Evolutionary conservation across 2,329 filamentous ascomycete genomes (phyloP), one percentile per base, ranked within the genome.

Genomic region (Ophiostoma triangulosporum): DNA sequence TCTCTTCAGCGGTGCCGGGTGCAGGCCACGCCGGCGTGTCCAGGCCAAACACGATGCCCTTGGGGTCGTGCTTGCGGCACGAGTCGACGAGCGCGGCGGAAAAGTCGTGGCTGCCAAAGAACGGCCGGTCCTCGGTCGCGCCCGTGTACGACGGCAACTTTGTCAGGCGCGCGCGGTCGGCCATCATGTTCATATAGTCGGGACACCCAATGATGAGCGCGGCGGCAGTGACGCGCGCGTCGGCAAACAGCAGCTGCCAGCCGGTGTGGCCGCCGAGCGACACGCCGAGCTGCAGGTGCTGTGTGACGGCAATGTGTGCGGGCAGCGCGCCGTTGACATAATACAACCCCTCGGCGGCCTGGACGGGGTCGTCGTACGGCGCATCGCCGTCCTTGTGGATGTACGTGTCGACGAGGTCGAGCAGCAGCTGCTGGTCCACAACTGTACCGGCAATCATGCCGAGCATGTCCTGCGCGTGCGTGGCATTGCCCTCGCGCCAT

Each of bases 391-490:
- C 43, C 1, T 36, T 38, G 48, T 50, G 45, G 22, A 50, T 50
- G 46, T 58, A 58, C 11, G 81, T 81, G n/a, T 80, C 79, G 2
- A 95, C 71, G 54, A 88, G 78, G 61, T 89, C 84, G 59, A 97
- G 83, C 57, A 97, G 70, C 9, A 83, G 73, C 15, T 76, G 79
- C 32, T 84, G 82, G 65, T 97, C 91, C n/a, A 72, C 68, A 14
- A 85, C 84, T 0, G 86, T 91, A 51, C 78, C 76, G 67, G 80
- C 78, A 56, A 90, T 84, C 57, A 81, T 79, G 29, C 79, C 81
- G 64, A 93, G 89, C 89, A 98, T 95, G 66, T 98, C 93, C 64
- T 88, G 81, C 0, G 89, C 91, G 70, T 97, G 93, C 6, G 74
- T 78, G 33, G 76, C 71, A 64, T 96, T 95, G 29, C 88, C 89